Conservation (phyloP, 1,284 basidiomycete genomes). For the Cryptococcus maquisensis region DNA sequence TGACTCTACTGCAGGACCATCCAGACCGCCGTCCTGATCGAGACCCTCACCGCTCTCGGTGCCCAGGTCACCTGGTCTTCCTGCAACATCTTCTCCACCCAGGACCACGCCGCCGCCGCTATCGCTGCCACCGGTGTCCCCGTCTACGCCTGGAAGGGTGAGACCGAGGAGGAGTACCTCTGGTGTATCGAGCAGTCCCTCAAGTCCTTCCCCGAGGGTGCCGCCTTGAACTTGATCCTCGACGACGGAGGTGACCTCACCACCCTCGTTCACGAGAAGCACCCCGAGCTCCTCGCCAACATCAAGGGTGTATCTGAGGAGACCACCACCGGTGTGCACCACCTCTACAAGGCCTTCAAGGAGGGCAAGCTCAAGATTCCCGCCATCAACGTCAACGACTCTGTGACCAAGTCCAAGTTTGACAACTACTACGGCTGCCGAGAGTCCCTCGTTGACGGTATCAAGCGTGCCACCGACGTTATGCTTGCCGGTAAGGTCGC, state of each 20-base stretch:
- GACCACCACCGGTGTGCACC: constrained; percentile 99
- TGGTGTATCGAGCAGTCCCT: constrained; percentile 99
- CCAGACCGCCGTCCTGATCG: constrained; percentile 94
- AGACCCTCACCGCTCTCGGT: constrained; percentile 89
- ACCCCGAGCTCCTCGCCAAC: constrained; percentile 80
- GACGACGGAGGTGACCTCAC: constrained; percentile 99
- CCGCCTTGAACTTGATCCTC: constrained; percentile 97
- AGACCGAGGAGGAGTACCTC: constrained; percentile 97
- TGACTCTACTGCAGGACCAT: constrained; percentile 65
- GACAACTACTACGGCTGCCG: constrained; percentile 87
- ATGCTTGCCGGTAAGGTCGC: constrained; percentile 99
- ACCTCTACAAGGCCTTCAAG: constrained; percentile 95
- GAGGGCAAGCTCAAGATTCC: constrained; percentile 95
- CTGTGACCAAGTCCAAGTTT: constrained; percentile 99
- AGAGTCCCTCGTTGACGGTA: constrained; percentile 98
- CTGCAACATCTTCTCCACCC: constrained; percentile 99
- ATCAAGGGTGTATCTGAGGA: constrained; percentile 96
- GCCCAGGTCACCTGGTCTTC: constrained; percentile 99
- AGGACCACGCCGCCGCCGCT: constrained; percentile 96
- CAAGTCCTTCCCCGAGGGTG: constrained; percentile 61
- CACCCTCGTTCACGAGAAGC: constrained; percentile 91
- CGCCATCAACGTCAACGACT: constrained; percentile 99
- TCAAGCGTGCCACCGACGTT: constrained; percentile 99
- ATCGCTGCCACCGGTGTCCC: constrained; percentile 98
- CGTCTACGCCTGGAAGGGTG: constrained; percentile 99